Evolutionary conservation across 2,329 filamentous ascomycete species (phyloP), one percentile per base, ranked within the genome.

Genomic region (Pleochaeta shiraiana): DNA sequence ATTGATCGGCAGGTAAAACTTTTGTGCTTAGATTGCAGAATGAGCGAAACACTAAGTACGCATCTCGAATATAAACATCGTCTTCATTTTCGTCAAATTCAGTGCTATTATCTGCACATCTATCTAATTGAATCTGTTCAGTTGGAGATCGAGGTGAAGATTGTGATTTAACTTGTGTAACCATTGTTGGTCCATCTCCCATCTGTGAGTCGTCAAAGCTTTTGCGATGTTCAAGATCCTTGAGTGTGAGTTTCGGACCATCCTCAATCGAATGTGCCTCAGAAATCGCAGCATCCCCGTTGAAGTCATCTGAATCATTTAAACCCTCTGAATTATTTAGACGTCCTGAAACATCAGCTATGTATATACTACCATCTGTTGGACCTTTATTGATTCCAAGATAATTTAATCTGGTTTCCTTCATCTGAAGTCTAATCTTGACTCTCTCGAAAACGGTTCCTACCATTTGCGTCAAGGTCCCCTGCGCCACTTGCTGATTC

Each of bases 21-120:
- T 98, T 98, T 67, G 92, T 96, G 66, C 92, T 96, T 57, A 98
- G 79, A 75, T 96, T 95, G 79, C 95, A 98, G 77, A 98, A 93
- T 2, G 93, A 95, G 34, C 93, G 83, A 77, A 98, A 97, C 57
- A 98, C 90, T 26, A 98, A 82, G 74, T 97, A 98, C 11, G 93
- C 91, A 76, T 98, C 93, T 70, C 93, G 88, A 70, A 97, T 90
- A 73, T 95, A 97, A 24, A 97, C 89, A 73, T 98, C 93, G 71
- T 98, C 93, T 72, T 95, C 93, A 31, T 80, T 79, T 64, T 86
- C 84, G 24, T 84, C 75, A 24, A 78, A 76, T 64, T 89, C 84
- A 28, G 80, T 72, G 6, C 79, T 74, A 64, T 87, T 83, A 34
- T 82, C 78, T 1, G 74, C 72, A 19, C 77, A 76, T 64, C 78